Evolutionary conservation across 176 grass and related monocot genomes (phyloP), one percentile per base, ranked within the genome.

Genomic region (Aegilops bicornis): DNA sequence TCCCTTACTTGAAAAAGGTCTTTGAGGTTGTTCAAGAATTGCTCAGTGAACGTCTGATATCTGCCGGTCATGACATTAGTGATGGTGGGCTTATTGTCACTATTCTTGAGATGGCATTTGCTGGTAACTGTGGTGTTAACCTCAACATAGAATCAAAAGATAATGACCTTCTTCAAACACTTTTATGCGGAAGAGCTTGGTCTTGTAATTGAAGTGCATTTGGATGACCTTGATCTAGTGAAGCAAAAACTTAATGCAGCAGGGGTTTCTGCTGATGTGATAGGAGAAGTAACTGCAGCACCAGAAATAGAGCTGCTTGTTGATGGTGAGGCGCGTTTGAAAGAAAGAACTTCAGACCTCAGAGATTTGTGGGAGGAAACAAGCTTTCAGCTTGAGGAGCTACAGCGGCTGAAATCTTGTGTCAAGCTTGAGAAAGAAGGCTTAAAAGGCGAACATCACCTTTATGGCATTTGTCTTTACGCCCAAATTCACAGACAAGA

Each of bases 301-400:
- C 87, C 79, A 77, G 86, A 82, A 56, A 86, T 98, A 69, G 87
- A 96, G 71, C 42, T 98, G 16, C 64, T 77, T 79, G 81, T 92
- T 85, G 86, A 96, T 85, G 87, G 85, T 25, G 48, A 90, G 60
- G 33, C 81, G 33, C 84, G 85, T 13, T 87, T 96, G 16, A 95
- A 91, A 76, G 96, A 96, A 91, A 92, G 86, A 80, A 98, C 79
- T 30, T 88, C 90, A 1, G 81, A 90, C 62, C 85, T 96, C 79
- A 93, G 96, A 66, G 93, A 98, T 79, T 69, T 95, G 10, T 98
- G 96, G 93, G 96, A 98, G 81, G 93, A 98, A 76, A 95, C 90
- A 6, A 96, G 96, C 79, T 98, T 96, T 81, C 86, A 95, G 73
- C 84, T 98, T 79, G 96, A 98, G 88, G 86, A 86, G 62, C 67